Conservation (phyloP, 2,329 filamentous ascomycete species). For the Fusarium neocosmosporiellum region DNA sequence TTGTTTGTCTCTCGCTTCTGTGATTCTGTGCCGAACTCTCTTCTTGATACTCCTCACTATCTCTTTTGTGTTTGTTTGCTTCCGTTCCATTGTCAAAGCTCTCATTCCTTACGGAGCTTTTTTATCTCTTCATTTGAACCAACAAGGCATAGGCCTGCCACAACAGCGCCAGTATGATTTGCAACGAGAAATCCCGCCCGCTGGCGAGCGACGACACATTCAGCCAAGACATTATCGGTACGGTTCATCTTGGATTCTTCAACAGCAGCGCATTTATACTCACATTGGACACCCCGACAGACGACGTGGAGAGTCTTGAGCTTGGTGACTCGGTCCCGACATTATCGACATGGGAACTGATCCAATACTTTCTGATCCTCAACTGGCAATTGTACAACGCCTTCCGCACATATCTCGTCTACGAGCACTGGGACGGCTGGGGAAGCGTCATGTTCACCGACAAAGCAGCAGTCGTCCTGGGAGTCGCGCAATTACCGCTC, state of each 20-base stretch:
- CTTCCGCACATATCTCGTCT: neutral
- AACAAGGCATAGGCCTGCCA: neutral
- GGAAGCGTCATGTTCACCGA: neutral
- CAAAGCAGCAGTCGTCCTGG: neutral
- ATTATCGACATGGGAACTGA: neutral
- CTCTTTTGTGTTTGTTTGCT: neutral
- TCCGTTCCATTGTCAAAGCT: neutral
- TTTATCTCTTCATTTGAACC: neutral
- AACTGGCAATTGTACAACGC: neutral
- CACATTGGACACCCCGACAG: neutral
- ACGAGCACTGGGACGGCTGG: conserved; percentile 10
- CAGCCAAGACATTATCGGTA: neutral
- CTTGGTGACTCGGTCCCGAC: neutral
- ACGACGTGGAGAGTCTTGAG: neutral
- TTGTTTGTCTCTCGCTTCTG: neutral
- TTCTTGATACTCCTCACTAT: neutral
- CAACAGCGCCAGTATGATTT: neutral
- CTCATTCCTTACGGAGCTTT: neutral
- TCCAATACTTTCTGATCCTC: neutral
- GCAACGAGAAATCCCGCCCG: neutral
- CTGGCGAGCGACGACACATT: neutral
- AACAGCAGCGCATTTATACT: neutral
- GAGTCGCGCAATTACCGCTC: neutral
- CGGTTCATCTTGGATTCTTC: neutral
- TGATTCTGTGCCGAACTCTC: neutral